Conservation (phyloP, 2,329 filamentous ascomycete species). For the Paecilomyces sp. region DNA sequence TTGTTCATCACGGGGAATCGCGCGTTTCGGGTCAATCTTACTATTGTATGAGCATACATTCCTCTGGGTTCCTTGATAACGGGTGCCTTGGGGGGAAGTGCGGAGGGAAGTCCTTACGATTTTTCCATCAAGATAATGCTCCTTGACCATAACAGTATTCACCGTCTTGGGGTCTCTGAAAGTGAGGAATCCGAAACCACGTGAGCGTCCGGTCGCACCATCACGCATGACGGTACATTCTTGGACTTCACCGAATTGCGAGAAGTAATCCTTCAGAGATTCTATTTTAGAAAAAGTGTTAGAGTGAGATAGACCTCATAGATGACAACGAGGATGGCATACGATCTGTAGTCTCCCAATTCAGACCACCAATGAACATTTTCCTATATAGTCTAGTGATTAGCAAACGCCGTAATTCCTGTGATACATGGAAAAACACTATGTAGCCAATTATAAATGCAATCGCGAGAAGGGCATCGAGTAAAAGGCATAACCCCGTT, state of each 20-base stretch:
- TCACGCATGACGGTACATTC: constrained; percentile 99
- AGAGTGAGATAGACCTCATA: constrained; percentile 12
- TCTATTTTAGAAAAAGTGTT: constrained; percentile 49
- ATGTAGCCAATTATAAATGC: not conserved
- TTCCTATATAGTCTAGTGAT: constrained; percentile 57
- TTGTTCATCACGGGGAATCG: constrained; percentile 94
- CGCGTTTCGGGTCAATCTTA: constrained; percentile 95
- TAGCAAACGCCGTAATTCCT: constrained; percentile 17
- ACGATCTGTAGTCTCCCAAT: constrained; percentile 99
- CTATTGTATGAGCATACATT: constrained; percentile 15
- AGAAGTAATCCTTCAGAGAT: constrained; percentile 93
- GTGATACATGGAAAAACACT: not conserved
- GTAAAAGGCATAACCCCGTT: not conserved
- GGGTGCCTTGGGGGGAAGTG: constrained; percentile 1
- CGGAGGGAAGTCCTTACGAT: constrained; percentile 60
- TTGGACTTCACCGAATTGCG: constrained; percentile 92
- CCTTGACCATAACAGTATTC: constrained; percentile 99
- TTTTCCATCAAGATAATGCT: constrained; percentile 95
- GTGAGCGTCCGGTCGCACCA: constrained; percentile 82
- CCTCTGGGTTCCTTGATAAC: constrained; percentile 1
- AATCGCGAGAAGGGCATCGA: not conserved
- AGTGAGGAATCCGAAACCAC: constrained; percentile 94
- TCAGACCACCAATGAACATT: constrained; percentile 98
- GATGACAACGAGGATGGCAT: constrained; percentile 38
- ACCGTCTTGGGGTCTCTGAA: constrained; percentile 98